Evolutionary conservation across 257 asterid species (phyloP).

Genomic region (Asclepias syriaca): DNA sequence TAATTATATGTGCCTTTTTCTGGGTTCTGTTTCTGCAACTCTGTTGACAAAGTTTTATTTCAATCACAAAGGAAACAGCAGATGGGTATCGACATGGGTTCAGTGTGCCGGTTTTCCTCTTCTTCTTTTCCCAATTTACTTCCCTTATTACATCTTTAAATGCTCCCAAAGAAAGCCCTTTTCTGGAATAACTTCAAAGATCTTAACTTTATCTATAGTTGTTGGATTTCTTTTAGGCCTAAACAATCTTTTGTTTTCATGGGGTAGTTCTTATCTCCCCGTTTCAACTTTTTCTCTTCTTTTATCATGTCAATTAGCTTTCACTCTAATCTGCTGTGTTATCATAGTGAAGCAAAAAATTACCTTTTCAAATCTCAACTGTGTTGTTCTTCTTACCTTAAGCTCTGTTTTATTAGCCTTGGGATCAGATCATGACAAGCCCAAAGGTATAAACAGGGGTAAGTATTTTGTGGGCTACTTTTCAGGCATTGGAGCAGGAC

Average conservation of each 20-base stretch:
- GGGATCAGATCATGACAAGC: constrained; percentile 39
- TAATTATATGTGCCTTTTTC: constrained; percentile 35
- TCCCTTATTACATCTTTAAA: constrained; percentile 33
- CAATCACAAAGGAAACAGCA: constrained; percentile 59
- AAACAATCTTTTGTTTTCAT: constrained; percentile 50
- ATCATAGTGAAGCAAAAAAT: constrained; percentile 53
- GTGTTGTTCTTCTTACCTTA: constrained; percentile 58
- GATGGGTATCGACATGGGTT: constrained; percentile 69
- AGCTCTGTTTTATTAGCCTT: constrained; percentile 53
- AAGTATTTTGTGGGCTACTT: constrained; percentile 47
- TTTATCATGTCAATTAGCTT: constrained; percentile 51
- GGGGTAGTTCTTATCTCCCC: constrained; percentile 62
- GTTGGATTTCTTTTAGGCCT: constrained; percentile 50
- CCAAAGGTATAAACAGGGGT: constrained; percentile 26
- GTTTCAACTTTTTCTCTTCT: constrained; percentile 58
- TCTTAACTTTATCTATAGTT: constrained; percentile 16
- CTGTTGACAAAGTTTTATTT: constrained; percentile 59
- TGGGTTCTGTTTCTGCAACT: constrained; percentile 48
- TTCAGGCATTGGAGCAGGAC: constrained; percentile 54
- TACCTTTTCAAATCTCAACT: constrained; percentile 48
- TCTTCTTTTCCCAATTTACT: constrained; percentile 34
- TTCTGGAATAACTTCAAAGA: constrained; percentile 25
- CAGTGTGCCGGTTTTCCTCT: constrained; percentile 74
- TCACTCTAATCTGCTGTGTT: constrained; percentile 49
- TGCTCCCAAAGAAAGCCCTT: constrained; percentile 42